These are phyloP conservation scores for Candida vartiovaarae DNA, from an alignment of 805 yeast genomes.

Conservation along the genomic window DNA sequence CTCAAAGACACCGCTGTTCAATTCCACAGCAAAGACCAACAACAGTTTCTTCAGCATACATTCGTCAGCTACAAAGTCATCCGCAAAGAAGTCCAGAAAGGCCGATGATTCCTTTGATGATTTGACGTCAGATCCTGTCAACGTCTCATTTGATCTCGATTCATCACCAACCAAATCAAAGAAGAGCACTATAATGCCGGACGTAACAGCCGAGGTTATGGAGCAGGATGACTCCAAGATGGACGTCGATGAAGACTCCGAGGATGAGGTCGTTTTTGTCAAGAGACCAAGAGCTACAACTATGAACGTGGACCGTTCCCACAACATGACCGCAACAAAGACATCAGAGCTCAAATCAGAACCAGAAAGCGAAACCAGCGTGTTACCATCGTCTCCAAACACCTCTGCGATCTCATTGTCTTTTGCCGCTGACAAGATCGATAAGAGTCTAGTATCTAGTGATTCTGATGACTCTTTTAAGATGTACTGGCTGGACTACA, in stretches of 20 bases:
- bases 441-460: constrained; percentile 17
- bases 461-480: constrained; percentile 37
- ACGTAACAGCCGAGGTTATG: constrained; percentile 2
- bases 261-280: constrained; percentile 50
- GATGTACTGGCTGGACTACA: constrained; percentile 87
- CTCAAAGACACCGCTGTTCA: constrained; percentile 18
- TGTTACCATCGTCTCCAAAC: constrained; percentile 16
- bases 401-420: constrained; percentile 2
- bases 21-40: constrained; percentile 23
- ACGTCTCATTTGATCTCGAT: constrained; percentile 22
- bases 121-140: constrained; percentile 21
- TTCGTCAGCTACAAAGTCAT: constrained; percentile 11
- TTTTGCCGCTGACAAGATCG: constrained; percentile 12
- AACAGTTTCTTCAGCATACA: constrained; percentile 12
- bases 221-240: background rate
- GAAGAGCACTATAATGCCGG: constrained; percentile 13
- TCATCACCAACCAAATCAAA: constrained; percentile 32
- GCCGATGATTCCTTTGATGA: constrained; percentile 21
- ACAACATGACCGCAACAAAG: constrained; percentile 32
- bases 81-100: constrained; percentile 18
- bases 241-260: constrained; percentile 32
- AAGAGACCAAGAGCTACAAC: constrained; percentile 44
- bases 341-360: constrained; percentile 2
- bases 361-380: constrained; percentile 6
- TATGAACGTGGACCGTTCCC: constrained; percentile 32